Percentiles rank a stretch among this genome's conserved stretches.
phyloP scores from a whole-genome alignment of 2,329 filamentous ascomycete genomes.

The Allantophomopsis lycopodina region DNA sequence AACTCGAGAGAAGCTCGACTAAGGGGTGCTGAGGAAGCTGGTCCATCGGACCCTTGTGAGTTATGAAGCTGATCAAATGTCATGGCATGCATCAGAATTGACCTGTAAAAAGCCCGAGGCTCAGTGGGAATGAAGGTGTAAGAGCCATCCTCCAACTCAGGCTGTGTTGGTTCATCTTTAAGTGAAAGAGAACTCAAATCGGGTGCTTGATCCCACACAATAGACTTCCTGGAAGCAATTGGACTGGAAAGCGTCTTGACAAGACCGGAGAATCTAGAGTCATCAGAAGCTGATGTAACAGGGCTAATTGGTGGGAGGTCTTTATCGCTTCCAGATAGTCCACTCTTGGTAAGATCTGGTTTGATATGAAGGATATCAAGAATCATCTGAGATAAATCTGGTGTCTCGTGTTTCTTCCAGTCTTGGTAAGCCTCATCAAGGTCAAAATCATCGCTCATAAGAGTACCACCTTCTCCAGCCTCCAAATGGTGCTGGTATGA shows the following conservation, averaged over 20 bases:
- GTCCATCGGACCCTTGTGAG: conserved; percentile 30
- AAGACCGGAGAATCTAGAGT: conserved; percentile 33
- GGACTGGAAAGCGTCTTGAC: conserved; percentile 35
- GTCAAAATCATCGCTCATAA: conserved; percentile 80
- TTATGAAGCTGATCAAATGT: conserved; percentile 46
- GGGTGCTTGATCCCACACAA: conserved; percentile 23
- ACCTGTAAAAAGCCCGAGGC: conserved; percentile 69
- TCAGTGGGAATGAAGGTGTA: conserved; percentile 89
- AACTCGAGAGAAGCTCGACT: conserved; percentile 73
- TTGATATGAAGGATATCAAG: conserved; percentile 77
- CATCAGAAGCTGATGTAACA: conserved; percentile 19
- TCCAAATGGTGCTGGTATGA: conserved; percentile 83
- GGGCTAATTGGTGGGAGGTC: conserved; percentile 42
- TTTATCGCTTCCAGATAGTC: conserved; percentile 31
- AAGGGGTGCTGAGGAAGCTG: conserved; percentile 28
- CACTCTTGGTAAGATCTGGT: conserved; percentile 62
- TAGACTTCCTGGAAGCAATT: conserved; percentile 20
- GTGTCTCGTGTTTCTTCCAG: conserved; percentile 84
- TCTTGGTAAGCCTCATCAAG: conserved; percentile 73
- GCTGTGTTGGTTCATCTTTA: conserved; percentile 13
- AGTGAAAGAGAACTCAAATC: conserved; percentile 17
- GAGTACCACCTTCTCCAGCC: conserved; percentile 59
- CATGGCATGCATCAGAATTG: conserved; percentile 67
- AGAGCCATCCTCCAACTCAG: conserved; percentile 41
- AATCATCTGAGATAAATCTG: conserved; percentile 86